Conservation (phyloP, 129 eudicot genomes). For the Lactuca sativa region DNA sequence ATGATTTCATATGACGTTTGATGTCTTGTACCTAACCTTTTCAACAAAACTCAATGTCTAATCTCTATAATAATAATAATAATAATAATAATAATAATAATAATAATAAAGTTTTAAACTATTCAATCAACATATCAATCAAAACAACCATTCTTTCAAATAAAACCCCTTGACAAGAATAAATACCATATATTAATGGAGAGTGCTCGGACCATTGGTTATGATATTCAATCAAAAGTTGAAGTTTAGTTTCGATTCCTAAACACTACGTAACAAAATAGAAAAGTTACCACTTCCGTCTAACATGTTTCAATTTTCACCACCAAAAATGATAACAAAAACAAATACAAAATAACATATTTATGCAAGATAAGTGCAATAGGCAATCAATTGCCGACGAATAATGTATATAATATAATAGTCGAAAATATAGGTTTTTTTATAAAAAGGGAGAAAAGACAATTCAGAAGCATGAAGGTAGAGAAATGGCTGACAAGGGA, state of each 20-base stretch:
- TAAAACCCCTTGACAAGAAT: not conserved
- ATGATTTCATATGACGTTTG: slow-evolving; percentile 1
- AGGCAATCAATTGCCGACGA: too few species aligned
- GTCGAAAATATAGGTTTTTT: not conserved
- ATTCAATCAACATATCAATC: not conserved
- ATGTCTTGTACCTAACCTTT: not conserved
- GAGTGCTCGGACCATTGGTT: not conserved
- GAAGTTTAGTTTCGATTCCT: not conserved
- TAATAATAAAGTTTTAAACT: not conserved
- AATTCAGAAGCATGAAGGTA: slow-evolving; percentile 18
- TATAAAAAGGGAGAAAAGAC: slow-evolving; percentile 15
- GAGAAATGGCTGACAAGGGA: slow-evolving; percentile 22
- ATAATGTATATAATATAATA: too few species aligned
- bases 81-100: too few species aligned
- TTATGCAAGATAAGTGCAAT: too few species aligned
- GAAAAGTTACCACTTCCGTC: not conserved
- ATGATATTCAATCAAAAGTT: too few species aligned
- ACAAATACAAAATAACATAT: too few species aligned
- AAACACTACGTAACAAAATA: not conserved
- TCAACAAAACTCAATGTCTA: not conserved
- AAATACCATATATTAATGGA: too few species aligned
- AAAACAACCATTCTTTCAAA: not conserved
- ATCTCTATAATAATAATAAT: too few species aligned
- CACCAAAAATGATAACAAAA: too few species aligned
- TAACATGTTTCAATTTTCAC: too few species aligned